Evolutionary conservation across 192 early-diverging fungal species (phyloP), one percentile per base, ranked within the genome.

Genomic region (Backusella macrospora): DNA sequence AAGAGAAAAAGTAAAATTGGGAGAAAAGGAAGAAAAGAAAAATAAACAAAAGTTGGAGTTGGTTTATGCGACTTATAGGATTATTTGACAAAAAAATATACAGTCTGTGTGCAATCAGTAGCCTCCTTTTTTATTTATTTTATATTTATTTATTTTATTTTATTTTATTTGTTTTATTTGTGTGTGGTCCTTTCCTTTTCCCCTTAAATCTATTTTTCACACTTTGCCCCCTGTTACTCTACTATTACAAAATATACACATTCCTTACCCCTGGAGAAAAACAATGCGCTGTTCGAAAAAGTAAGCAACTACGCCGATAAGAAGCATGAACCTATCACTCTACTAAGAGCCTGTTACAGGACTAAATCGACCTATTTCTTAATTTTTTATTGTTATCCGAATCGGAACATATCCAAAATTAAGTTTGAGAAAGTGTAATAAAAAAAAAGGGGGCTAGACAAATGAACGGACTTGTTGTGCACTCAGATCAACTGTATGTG

Each of bases 21-120:
- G 29, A 64, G 26, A 63, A 37, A 65, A 40, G 7, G 38, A 65
- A 18, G n/a, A 65, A 39, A 38, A 65, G 63, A 65, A 65, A 65
- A 65, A 65, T 16, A 65, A 4, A 37, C 34, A 65, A 65, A 65
- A 65, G 6, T 43, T 40, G 34, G 34, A 65, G 34, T 42, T 40
- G 64, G 10, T 65, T 65, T 65, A 65, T 65, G 64, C 64, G 16
- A 18, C 49, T 52, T 52, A 52, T 52, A n/a, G 21, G 18, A 52
- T 52, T 9, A 9, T 52, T 52, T 52, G 5, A n/a, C 10, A 52
- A 5, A 49, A 52, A 18, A 52, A 49, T 21, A 52, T 10, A 52
- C 18, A 52, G 49, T 52, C 49, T 52, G 49, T 52, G 49, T 52
- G 21, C 49, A 52, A 18, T n/a, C 18, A 16, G 21, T 21, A 6